These are phyloP conservation scores for Populus hybrid DNA, from an alignment of 441 rosid genomes.

Conservation along the genomic window DNA sequence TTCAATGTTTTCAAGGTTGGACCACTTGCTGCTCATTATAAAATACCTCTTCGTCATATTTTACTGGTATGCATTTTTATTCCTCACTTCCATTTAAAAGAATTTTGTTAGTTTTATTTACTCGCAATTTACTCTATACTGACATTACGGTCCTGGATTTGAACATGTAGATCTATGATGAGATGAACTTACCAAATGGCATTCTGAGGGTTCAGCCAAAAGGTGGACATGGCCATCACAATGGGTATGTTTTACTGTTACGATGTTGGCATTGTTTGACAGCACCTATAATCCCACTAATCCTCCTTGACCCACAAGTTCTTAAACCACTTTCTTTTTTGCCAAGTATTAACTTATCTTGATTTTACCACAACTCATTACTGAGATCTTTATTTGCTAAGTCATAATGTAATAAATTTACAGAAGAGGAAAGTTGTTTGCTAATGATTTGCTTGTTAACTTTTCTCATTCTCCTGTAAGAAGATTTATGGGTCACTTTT, in stretches of 20 bases:
- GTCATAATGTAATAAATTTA: neutral
- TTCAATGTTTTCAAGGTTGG: slow-evolving; percentile 54
- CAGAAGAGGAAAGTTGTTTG: neutral
- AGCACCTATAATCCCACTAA: neutral
- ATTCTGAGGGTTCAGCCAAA: slow-evolving; percentile 85
- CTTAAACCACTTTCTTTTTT: neutral
- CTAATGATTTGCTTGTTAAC: neutral
- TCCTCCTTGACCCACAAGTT: neutral
- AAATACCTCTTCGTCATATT: slow-evolving; percentile 88
- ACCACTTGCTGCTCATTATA: slow-evolving; percentile 85
- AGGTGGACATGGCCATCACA: slow-evolving; percentile 91
- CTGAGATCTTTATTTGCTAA: neutral
- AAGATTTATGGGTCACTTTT: neutral
- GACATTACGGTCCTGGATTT: slow-evolving; percentile 10
- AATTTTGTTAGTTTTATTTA: neutral
- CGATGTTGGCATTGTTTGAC: neutral
- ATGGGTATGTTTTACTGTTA: slow-evolving; percentile 54
- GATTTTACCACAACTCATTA: neutral
- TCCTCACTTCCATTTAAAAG: slow-evolving; percentile 11
- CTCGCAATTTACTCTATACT: neutral
- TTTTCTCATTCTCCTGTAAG: neutral
- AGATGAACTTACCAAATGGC: slow-evolving; percentile 89
- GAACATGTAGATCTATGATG: slow-evolving; percentile 64
- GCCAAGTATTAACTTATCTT: neutral
- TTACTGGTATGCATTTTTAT: slow-evolving; percentile 49